Evolutionary conservation across 2,329 filamentous ascomycete species (phyloP), one percentile per base, ranked within the genome.

Genomic region (Gaeumannomyces sp.): DNA sequence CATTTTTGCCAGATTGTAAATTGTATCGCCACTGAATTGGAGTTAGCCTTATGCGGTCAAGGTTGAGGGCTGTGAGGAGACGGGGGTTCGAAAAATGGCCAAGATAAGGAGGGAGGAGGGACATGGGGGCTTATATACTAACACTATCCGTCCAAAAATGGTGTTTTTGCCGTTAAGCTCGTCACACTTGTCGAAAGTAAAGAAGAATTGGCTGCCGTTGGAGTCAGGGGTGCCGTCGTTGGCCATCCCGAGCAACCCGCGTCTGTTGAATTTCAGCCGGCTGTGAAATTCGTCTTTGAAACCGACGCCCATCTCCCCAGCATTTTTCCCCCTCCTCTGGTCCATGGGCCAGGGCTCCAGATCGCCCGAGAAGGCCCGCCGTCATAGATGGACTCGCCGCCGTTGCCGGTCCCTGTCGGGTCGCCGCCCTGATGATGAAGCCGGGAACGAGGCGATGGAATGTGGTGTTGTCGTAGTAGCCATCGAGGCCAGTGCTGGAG

Each of bases 141-240:
- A 53, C 50, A 91, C 92, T 59, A 99, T 85, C 65, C 95, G 84
- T 25, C 95, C 95, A 79, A 99, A 98, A 75, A 98, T 79, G 0
- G 95, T 98, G 76, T 97, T 97, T 77, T 91, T 92, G 63, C 89
- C 90, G 70, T 90, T 92, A 72, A 99, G 76, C 79, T 98, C 93
- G 31, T 92, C 88, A 29, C 93, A 83, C 73, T 89, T 93, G 68
- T 87, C 93, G 64, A 99, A 78, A 0, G 95, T 98, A 67, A 99
- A 89, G 80, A 99, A 99, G 81, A 98, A 98, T 76, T 99, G 95
- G 75, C 92, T 97, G 45, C 92, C 91, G 78, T 98, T 98, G 64
- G 91, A 91, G 72, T 93, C 83, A 35, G 85, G 84, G 63, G 79
- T 80, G 60, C 93, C 89, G 67, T 91, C 89, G 76, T 98, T 98